Evolutionary conservation across 2,329 filamentous ascomycete genomes (phyloP), one percentile per base, ranked within the genome.

Genomic region (Apiospora saccharicola): DNA sequence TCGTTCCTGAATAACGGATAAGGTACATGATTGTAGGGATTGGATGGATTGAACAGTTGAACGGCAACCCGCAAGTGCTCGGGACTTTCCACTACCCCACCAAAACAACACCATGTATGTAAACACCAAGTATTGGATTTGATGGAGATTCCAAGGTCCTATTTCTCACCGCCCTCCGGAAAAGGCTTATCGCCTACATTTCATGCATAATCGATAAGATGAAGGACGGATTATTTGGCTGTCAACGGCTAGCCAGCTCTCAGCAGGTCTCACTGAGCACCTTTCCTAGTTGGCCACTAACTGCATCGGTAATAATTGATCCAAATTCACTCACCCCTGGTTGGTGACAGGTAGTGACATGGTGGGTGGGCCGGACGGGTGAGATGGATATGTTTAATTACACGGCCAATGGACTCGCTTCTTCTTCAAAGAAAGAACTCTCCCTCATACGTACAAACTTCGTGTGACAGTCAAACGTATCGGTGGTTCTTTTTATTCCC

Each of bases 141-240:
- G 26, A 34, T 34, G 26, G 51, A 26, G 14, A 57, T 57, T 34
- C 26, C 51, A 30, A 51, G 49, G 49, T 24, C n/a, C 49, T 14
- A 13, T 12, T 51, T 1, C 49, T 64, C 57, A 64, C 57, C 57
- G 57, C 57, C 34, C 57, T 64, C 57, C 53, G 14, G n/a, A 64
- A n/a, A 34, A 37, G 53, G 53, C 19, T 61, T 61, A 61, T 61
- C 53, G 16, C 16, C 19, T 16, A 37, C 53, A 61, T 37, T 16
- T 41, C 57, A 12, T 64, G 57, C 57, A 64, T 64, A 64, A 64
- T 64, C 57, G 57, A 64, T 41, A 64, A 64, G 57, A 16, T 19
- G 26, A 22, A 12, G 30, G 22, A 34, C 30, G 53, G 53, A 61
- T 61, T 37, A 61, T 37, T 22, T 61, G 53, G 30, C 26, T 57